A percentile compares a stretch with the other conserved stretches of the same genome.
Conservation (phyloP, 305 asterid genomes). For the Fraxinus baroniana region DNA sequence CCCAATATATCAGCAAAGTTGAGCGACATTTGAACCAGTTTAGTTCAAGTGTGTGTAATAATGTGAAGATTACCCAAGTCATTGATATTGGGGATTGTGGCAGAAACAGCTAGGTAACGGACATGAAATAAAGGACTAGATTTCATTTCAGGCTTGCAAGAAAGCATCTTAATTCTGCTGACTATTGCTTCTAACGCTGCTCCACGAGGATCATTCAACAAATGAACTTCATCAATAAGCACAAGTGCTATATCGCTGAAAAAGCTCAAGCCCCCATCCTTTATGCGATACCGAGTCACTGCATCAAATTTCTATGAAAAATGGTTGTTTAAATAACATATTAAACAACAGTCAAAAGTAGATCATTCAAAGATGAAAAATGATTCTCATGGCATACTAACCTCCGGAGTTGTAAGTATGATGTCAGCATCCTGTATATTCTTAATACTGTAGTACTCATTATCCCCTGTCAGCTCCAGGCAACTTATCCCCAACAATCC, state of each 20-base stretch:
- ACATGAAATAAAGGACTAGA: conserved; percentile 76
- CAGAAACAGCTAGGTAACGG: conserved; percentile 93
- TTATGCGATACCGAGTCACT: conserved; percentile 82
- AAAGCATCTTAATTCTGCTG: conserved; percentile 91
- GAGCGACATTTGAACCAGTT: conserved; percentile 12
- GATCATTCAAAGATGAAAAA: conserved; percentile 21
- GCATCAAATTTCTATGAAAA: conserved; percentile 85
- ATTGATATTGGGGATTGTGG: conserved; percentile 84
- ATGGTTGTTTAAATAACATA: conserved; percentile 17
- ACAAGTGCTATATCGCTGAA: conserved; percentile 91
- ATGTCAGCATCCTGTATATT: conserved; percentile 89
- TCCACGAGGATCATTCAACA: conserved; percentile 94
- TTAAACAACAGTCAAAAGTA: conserved; percentile 14
- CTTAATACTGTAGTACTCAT: conserved; percentile 59
- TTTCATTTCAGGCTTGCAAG: conserved; percentile 73
- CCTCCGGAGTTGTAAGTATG: conserved; percentile 99
- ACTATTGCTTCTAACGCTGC: conserved; percentile 94
- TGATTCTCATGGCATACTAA: conserved; percentile 26
- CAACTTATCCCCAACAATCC: conserved; percentile 77
- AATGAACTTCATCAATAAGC: conserved; percentile 97
- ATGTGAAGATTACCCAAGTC: conserved; percentile 68
- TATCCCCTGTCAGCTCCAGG: conserved; percentile 95
- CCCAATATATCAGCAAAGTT: conserved; percentile 16
- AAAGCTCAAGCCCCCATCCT: conserved; percentile 92
- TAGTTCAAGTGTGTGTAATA: conserved; percentile 7